Evolutionary conservation across 768 basidiomycete species (phyloP), one percentile per base, ranked within the genome.

Genomic region (Rhizopogon vinicolor): DNA sequence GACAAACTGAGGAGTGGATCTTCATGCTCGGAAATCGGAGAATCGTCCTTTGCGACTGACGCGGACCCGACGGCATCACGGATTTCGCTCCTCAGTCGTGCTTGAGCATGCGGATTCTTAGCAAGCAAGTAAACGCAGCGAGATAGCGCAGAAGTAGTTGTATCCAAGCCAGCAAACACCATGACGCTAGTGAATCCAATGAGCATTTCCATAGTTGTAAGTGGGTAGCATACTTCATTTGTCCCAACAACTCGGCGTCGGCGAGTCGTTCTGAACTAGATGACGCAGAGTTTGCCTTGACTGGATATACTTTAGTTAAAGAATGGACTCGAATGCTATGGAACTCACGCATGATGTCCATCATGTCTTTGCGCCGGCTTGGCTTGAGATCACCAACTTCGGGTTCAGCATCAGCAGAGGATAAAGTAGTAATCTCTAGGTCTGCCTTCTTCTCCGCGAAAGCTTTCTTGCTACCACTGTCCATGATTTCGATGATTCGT

Each of bases 331-430:
- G 46, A 40, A 53, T 16, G 40, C 9, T 33, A 13, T 37, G 12
- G 35, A 12, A 64, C 78, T 62, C 58, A 81, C 81, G 62, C 39
- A 83, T 67, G 31, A 78, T 68, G 55, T 75, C 78, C 52, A 80
- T 79, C 35, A 83, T 75, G 64, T 82, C 79, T 77, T 81, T 12
- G 61, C 69, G 25, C 62, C 68, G 51, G 37, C 60, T 51, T 49
- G 46, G 13, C 33, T 14, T 48, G 13, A 37, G 3, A 37, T 37
- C 35, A 13, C 35, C 35, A 5, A 37, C 12, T 5, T 37, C 35
- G 12, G 3, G 12, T 13, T 4, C 13, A 3, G n/a, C n/a, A 14
- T 19, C 45, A 31, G 9, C 45, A 31, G 9, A 42, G 22, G n/a
- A 7, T 18, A 54, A 40, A 31, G 29, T 4, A 51, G 22, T 19